phyloP scores from a whole-genome alignment of 192 early-diverging fungal species.

The Linnemannia elongata region DNA sequence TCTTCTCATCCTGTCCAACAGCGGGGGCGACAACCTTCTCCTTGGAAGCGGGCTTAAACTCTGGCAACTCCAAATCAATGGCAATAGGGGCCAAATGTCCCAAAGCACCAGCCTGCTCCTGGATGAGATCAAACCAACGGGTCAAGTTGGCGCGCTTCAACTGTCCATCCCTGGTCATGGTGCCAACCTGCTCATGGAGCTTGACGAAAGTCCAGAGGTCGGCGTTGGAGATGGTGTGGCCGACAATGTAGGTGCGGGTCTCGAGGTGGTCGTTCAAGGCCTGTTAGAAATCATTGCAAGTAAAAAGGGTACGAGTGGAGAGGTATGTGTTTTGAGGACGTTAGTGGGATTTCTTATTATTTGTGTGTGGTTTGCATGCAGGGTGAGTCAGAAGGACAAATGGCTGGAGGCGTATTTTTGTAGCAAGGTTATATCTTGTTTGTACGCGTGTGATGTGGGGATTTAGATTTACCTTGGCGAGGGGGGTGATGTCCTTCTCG shows the following conservation, averaged over 20 bases:
- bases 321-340: not conserved
- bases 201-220: slow-evolving; percentile 79
- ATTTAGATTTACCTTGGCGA: slow-evolving; percentile 37
- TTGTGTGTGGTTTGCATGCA: not conserved
- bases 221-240: slow-evolving; percentile 72
- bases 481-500: slow-evolving; percentile 42
- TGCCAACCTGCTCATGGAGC: slow-evolving; percentile 67
- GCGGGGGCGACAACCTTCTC: slow-evolving; percentile 46
- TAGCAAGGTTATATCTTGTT: not conserved
- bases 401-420: not conserved
- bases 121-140: slow-evolving; percentile 86
- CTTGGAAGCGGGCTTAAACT: slow-evolving; percentile 56
- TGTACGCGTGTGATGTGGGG: no score
- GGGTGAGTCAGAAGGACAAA: not conserved
- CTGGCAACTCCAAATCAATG: slow-evolving; percentile 69
- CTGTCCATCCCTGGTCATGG: slow-evolving; percentile 69
- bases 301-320: no score
- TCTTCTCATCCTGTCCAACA: slow-evolving; percentile 53
- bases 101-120: slow-evolving; percentile 69
- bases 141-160: slow-evolving; percentile 72
- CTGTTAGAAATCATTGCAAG: slow-evolving; percentile 5
- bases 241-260: slow-evolving; percentile 75
- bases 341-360: no score
- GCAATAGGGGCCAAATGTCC: slow-evolving; percentile 61
- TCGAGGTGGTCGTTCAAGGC: slow-evolving; percentile 74